A percentile compares a stretch with the other conserved stretches of the same genome.
These are phyloP conservation scores for Phytophthora agathidicida DNA, from an alignment of 352 stramenopile genomes.

Conservation along the genomic window DNA sequence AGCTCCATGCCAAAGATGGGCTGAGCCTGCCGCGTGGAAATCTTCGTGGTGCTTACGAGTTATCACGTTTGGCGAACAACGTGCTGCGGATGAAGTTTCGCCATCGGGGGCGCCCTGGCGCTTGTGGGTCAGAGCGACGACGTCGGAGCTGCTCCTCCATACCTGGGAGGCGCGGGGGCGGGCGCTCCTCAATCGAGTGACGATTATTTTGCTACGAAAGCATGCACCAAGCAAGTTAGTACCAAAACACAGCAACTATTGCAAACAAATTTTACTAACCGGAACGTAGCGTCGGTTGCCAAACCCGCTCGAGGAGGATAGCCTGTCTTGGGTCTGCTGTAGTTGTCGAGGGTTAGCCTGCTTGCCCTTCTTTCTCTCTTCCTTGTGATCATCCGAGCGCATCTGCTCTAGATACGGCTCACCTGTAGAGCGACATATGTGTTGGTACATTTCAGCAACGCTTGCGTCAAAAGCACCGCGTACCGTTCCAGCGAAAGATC, in stretches of 20 bases:
- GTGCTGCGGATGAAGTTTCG: constrained; percentile 37
- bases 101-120: constrained; percentile 19
- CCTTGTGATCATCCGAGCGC: constrained; percentile 20
- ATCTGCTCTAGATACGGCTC: constrained; percentile 45
- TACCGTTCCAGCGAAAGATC: constrained; percentile 50
- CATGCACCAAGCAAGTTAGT: not conserved
- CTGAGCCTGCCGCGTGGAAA: not conserved
- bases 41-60: not conserved
- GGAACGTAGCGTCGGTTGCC: constrained; percentile 7
- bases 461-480: not conserved
- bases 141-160: constrained; percentile 23
- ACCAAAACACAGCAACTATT: not conserved
- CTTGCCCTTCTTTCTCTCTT: constrained; percentile 13
- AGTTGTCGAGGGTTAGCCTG: constrained; percentile 1
- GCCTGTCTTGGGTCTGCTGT: not conserved
- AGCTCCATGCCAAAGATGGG: not conserved
- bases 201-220: constrained; percentile 11
- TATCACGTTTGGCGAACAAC: constrained; percentile 22
- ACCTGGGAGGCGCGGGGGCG: not conserved
- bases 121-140: constrained; percentile 31
- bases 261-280: constrained; percentile 6
- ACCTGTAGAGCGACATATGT: constrained; percentile 16
- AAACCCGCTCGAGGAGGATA: not conserved
- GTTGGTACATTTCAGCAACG: not conserved
- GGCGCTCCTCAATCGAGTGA: constrained; percentile 30